Conservation (phyloP, 371 early-diverging fungal genomes). For the Basidiobolus meristosporus region DNA sequence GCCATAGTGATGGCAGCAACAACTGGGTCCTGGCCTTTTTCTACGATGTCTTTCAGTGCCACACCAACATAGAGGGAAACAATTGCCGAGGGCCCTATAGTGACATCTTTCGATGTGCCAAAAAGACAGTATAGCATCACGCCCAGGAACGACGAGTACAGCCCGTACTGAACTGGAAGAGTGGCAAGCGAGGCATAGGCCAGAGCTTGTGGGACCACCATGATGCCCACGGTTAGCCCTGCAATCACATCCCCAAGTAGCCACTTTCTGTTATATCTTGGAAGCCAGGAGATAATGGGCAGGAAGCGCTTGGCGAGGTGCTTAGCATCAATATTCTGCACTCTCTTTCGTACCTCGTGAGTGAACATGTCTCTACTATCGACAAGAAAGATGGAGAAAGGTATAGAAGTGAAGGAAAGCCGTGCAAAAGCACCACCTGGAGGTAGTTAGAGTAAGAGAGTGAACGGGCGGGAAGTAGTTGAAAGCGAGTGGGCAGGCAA, state of each 20-base stretch:
- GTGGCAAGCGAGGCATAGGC: constrained; percentile 69
- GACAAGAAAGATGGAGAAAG: too few relatives aligned
- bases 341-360: too few relatives aligned
- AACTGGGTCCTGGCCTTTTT: background rate
- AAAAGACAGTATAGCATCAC: constrained; percentile 48
- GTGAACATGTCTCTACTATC: too few relatives aligned
- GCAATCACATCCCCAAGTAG: constrained; percentile 63
- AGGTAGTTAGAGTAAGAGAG: too few relatives aligned
- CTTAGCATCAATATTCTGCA: too few relatives aligned
- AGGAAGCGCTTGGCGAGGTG: too few relatives aligned
- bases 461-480: too few relatives aligned
- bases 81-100: constrained; percentile 76
- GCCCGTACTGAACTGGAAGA: constrained; percentile 66
- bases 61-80: constrained; percentile 58
- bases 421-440: too few relatives aligned
- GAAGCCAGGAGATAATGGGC: constrained; percentile 9
- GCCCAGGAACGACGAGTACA: constrained; percentile 66
- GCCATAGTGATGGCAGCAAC: background rate
- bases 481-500: too few relatives aligned
- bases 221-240: constrained; percentile 70
- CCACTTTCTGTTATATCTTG: constrained; percentile 31
- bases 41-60: constrained; percentile 1
- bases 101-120: constrained; percentile 71
- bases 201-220: constrained; percentile 72
- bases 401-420: too few relatives aligned